phyloP scores from a whole-genome alignment of 768 basidiomycete species.

The Phaeotremella fagi region DNA sequence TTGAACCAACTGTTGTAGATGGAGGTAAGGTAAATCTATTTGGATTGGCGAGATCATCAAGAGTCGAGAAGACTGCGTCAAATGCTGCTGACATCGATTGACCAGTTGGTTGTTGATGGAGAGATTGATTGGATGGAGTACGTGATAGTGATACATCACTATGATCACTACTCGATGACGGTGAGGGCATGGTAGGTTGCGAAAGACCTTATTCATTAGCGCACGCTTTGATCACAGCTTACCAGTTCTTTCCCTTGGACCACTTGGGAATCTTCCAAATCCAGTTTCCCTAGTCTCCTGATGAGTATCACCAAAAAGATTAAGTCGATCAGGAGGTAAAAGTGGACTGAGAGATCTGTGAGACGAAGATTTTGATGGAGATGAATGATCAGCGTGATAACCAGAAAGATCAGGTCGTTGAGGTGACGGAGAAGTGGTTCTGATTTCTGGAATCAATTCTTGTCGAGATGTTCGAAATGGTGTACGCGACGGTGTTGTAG shows the following conservation, averaged over 20 bases:
- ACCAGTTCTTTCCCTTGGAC: slow-evolving; percentile 4
- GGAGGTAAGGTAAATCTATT: slow-evolving; percentile 1
- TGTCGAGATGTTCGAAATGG: background rate
- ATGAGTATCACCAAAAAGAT: slow-evolving; percentile 11
- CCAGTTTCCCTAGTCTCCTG: background rate
- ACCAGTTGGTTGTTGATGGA: slow-evolving; percentile 29
- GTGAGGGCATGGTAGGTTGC: no score
- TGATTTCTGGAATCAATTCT: slow-evolving; percentile 18
- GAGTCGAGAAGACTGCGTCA: slow-evolving; percentile 33
- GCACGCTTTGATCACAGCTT: no score
- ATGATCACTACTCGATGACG: no score
- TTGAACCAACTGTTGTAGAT: background rate
- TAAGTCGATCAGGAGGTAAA: slow-evolving; percentile 9
- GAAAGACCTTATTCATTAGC: no score
- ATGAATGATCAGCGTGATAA: no score
- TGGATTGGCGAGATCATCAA: slow-evolving; percentile 27
- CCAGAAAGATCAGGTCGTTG: slow-evolving; percentile 8
- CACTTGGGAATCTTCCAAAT: background rate
- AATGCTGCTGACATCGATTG: slow-evolving; percentile 36
- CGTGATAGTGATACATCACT: background rate
- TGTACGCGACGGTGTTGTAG: background rate
- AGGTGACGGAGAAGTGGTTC: slow-evolving; percentile 37
- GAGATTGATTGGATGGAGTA: background rate
- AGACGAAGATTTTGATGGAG: background rate
- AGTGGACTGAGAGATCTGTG: slow-evolving; percentile 13